Percentiles rank a stretch among this genome's conserved stretches.
Evolutionary conservation across 1,139 yeast genomes (phyloP).

Genomic region (Candida pseudoviswanathii): DNA sequence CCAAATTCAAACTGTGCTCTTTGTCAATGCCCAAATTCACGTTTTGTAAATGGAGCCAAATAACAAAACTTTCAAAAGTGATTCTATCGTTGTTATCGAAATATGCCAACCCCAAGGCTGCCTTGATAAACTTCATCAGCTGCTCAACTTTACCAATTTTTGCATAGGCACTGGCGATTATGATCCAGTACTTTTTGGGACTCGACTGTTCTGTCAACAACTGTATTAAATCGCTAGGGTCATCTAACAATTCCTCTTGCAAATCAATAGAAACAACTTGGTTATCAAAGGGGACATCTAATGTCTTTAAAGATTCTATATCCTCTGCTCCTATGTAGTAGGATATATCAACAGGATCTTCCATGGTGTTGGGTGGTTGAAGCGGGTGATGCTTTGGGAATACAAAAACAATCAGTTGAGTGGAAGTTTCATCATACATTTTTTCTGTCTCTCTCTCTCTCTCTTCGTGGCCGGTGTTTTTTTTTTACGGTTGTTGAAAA

Average conservation of each 20-base stretch:
- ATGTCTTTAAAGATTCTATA: conserved; percentile 32
- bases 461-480: neutral
- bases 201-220: conserved; percentile 80
- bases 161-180: conserved; percentile 81
- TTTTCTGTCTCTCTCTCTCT: neutral
- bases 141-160: conserved; percentile 59
- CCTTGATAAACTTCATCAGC: conserved; percentile 63
- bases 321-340: conserved; percentile 40
- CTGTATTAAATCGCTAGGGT: conserved; percentile 77
- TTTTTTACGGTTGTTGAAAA: neutral
- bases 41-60: conserved; percentile 69
- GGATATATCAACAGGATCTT: conserved; percentile 38
- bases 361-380: conserved; percentile 20
- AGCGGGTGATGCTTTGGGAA: neutral
- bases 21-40: conserved; percentile 30
- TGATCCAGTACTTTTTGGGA: conserved; percentile 77
- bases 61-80: conserved; percentile 61
- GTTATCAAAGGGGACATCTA: conserved; percentile 75
- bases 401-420: neutral
- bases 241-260: conserved; percentile 76
- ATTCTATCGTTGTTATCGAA: conserved; percentile 51
- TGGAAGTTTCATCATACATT: too few relatives aligned
- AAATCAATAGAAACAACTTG: conserved; percentile 73
- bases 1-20: conserved; percentile 25
- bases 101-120: conserved; percentile 50